Percentiles rank a stretch among this genome's conserved stretches.
Conservation (phyloP, 108 stramenopile genomes). For the Cyclotella choctawhatcheeana region DNA sequence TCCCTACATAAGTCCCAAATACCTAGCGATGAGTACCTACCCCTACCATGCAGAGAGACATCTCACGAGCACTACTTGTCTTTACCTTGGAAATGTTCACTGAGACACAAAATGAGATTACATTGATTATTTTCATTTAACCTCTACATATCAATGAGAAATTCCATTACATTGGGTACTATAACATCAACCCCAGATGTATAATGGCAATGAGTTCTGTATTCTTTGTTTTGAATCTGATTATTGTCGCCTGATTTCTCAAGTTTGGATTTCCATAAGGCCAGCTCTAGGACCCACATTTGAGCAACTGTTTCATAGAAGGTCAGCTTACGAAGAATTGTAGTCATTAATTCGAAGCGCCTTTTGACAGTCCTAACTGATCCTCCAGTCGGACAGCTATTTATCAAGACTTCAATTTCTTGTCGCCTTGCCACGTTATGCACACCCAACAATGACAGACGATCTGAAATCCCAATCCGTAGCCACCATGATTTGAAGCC, state of each 20-base stretch:
- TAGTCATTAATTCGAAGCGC: background rate
- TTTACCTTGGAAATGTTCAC: too few relatives aligned
- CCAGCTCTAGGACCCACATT: constrained; percentile 25
- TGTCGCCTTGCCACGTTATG: constrained; percentile 13
- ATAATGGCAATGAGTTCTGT: constrained; percentile 12
- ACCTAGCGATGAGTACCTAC: too few relatives aligned
- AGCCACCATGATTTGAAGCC: constrained; percentile 29
- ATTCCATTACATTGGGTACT: constrained; percentile 18
- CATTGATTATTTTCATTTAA: too few relatives aligned
- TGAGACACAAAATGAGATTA: too few relatives aligned
- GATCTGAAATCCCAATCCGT: constrained; percentile 17
- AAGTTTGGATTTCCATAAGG: constrained; percentile 13
- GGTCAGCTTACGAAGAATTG: constrained; percentile 1
- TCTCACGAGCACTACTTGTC: too few relatives aligned
- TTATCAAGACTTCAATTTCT: constrained; percentile 12
- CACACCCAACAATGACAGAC: constrained; percentile 9
- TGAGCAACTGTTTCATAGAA: constrained; percentile 7
- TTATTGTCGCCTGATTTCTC: background rate
- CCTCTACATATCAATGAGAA: constrained; percentile 3
- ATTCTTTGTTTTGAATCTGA: background rate
- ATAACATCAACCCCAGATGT: constrained; percentile 19
- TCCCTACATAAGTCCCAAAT: too few relatives aligned
- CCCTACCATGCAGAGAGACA: too few relatives aligned
- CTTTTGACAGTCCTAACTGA: constrained; percentile 1
- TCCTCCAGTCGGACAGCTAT: constrained; percentile 4